Evolutionary conservation across 441 rosid species (phyloP), one percentile per base, ranked within the genome.

Genomic region (Populus hybrid): DNA sequence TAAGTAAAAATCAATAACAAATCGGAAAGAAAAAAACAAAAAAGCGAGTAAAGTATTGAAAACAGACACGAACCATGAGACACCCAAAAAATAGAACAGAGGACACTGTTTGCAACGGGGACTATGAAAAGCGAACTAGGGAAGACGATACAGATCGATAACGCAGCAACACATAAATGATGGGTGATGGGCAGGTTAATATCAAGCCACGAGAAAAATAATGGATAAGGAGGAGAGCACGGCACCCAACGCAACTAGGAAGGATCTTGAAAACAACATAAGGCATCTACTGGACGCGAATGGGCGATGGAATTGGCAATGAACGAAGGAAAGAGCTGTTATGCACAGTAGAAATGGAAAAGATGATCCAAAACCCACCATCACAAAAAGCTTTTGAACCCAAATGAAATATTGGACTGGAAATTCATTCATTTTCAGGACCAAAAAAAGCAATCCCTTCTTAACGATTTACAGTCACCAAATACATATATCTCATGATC

Each of bases 381-480:
- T 80, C 75, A 87, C 64, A 79, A 30, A n/a, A 12, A 77, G 20
- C 26, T 38, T 70, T 68, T 42, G 67, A 21, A 81, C 79, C 80
- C 86, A 81, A 68, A 85, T 71, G 20, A 82, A 36, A 82, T 81
- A 86, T 75, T 75, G 83, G 87, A 80, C 86, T 81, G 85, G 79
- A 75, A 87, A 82, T 88, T 90, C 90, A 87, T 87, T 85, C 81
- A 90, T 83, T 79, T 82, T 74, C 81, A 72, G 82, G 86, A 83
- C 84, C 79, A 30, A 73, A 78, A 77, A 82, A 79, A 72, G 81
- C 80, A 79, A 81, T 80, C 80, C 84, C 78, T 80, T 78, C 82
- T 83, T 42, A 80, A 79, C 82, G 81, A 77, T 76, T 85, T 87
- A 88, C 87, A 86, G 89, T 80, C 87, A 83, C 78, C 71, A 57